Conservation (phyloP, 2,329 filamentous ascomycete species). For the Metarhizium anisopliae region DNA sequence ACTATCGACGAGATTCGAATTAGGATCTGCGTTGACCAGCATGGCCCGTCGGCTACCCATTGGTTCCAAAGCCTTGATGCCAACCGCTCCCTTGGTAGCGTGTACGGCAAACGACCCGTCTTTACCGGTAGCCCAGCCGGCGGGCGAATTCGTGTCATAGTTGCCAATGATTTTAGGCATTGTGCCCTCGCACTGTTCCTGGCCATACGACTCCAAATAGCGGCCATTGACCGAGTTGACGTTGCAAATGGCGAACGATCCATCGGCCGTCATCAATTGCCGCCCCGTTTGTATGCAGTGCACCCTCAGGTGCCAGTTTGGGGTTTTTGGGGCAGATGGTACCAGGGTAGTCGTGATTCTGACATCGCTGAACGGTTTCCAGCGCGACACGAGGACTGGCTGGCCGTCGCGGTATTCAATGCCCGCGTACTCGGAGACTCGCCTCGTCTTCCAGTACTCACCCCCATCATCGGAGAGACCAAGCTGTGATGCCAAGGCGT, state of each 20-base stretch:
- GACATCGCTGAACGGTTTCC: not conserved
- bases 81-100: too few relatives aligned
- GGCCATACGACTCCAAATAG: conserved; percentile 41
- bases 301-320: conserved; percentile 62
- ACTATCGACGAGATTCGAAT: too few relatives aligned
- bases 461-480: conserved; percentile 53
- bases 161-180: conserved; percentile 49
- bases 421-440: conserved; percentile 52
- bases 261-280: conserved; percentile 62
- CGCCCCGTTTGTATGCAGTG: conserved; percentile 53
- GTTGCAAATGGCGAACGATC: conserved; percentile 34
- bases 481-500: conserved; percentile 44
- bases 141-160: conserved; percentile 23
- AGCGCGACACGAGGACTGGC: too few relatives aligned
- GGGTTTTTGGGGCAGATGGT: conserved; percentile 46
- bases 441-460: conserved; percentile 70
- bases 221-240: conserved; percentile 40
- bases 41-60: too few relatives aligned
- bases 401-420: too few relatives aligned
- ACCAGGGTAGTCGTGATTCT: conserved; percentile 48
- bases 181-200: conserved; percentile 38
- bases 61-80: too few relatives aligned
- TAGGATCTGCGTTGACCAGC: too few relatives aligned
- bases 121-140: too few relatives aligned
- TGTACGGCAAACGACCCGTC: too few relatives aligned